Evolutionary conservation across 495 filamentous ascomycete species (phyloP).

Genomic region (Darksidea phi): DNA sequence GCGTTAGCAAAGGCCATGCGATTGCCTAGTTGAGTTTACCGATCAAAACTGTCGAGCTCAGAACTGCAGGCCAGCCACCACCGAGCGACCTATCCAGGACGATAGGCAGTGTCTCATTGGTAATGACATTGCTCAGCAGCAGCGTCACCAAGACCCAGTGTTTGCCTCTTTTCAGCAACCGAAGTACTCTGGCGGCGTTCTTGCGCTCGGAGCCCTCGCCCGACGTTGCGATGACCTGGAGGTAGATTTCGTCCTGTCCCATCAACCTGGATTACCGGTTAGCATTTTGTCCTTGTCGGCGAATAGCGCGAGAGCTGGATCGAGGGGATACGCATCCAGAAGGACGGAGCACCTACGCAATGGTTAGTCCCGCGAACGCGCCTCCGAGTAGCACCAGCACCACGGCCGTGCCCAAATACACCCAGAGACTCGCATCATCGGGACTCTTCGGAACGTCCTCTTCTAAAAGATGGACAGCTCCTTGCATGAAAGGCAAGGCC

Average conservation of each 20-base stretch:
- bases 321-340: not conserved
- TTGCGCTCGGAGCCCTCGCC: constrained; percentile 76
- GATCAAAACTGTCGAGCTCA: constrained; percentile 89
- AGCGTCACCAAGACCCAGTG: constrained; percentile 99
- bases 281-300: not conserved
- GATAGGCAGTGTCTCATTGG: constrained; percentile 95
- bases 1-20: constrained; percentile 37
- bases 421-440: constrained; percentile 62
- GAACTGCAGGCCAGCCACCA: constrained; percentile 89
- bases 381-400: constrained; percentile 82
- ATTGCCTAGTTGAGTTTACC: constrained; percentile 53
- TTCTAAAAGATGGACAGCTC: constrained; percentile 14
- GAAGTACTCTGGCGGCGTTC: constrained; percentile 77
- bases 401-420: constrained; percentile 66
- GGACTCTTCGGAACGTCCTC: constrained; percentile 46
- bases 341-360: constrained; percentile 56
- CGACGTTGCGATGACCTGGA: constrained; percentile 88
- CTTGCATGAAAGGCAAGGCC: constrained; percentile 24
- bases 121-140: constrained; percentile 93
- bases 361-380: constrained; percentile 94
- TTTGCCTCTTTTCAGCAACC: constrained; percentile 81
- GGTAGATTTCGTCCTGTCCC: constrained; percentile 92
- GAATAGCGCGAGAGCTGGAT: not conserved
- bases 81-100: constrained; percentile 91
- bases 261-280: constrained; percentile 53